A percentile compares a stretch with the other conserved stretches of the same genome.
phyloP scores from a whole-genome alignment of 2,329 filamentous ascomycete genomes.

The Neopestalotiopsis sp. region DNA sequence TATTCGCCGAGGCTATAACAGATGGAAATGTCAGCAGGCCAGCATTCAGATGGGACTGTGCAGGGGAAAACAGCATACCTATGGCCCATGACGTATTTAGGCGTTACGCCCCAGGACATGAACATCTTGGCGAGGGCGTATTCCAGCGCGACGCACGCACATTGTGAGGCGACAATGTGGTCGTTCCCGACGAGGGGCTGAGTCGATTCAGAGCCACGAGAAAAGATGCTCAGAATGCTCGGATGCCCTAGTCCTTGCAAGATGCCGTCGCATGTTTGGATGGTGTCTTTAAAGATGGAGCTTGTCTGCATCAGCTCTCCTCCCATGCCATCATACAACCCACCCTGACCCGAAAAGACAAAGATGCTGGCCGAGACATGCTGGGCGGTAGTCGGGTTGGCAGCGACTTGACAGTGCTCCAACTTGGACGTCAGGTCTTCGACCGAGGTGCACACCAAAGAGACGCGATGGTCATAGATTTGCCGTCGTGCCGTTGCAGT shows the following conservation, averaged over 20 bases:
- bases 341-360: slow-evolving; percentile 25
- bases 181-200: not conserved
- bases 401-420: not conserved
- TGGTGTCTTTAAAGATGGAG: slow-evolving; percentile 19
- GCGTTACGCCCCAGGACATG: slow-evolving; percentile 23
- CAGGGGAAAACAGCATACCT: slow-evolving; percentile 17
- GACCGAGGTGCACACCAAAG: slow-evolving; percentile 20
- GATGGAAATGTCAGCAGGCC: not conserved
- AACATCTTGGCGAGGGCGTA: slow-evolving; percentile 21
- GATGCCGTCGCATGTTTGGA: slow-evolving; percentile 22
- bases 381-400: not conserved
- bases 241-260: slow-evolving; percentile 8
- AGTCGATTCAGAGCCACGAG: not conserved
- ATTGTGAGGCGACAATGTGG: slow-evolving; percentile 21
- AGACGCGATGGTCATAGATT: slow-evolving; percentile 24
- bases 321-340: slow-evolving; percentile 27
- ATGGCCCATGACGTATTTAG: slow-evolving; percentile 22
- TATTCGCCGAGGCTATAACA: slow-evolving; percentile 23
- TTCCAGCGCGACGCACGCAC: slow-evolving; percentile 21
- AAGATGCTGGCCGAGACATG: slow-evolving; percentile 16
- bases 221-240: slow-evolving; percentile 17
- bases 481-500: slow-evolving; percentile 28
- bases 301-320: slow-evolving; percentile 23
- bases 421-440: slow-evolving; percentile 16
- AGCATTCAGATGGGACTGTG: not conserved